Base-by-base conservation (phyloP, 2,329 filamentous ascomycete genomes). In the Triangularia setosa region DNA sequence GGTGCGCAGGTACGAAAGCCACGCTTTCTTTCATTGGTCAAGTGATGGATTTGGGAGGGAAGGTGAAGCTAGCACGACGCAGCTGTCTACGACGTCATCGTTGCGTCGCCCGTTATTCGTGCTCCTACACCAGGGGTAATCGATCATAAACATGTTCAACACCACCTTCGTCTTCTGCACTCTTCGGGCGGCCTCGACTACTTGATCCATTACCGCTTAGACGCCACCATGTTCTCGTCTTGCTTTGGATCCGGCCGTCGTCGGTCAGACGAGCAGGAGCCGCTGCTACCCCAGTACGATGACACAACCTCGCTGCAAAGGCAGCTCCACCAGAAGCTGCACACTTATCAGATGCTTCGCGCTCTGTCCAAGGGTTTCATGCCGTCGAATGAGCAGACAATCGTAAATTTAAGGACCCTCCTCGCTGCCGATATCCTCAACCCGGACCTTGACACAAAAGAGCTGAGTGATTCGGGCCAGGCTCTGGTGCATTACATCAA, bases 311-410 rank as follows among this genome's bases (percentile, higher is more conserved):
- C 82, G 30, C 80, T 93, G 61, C 91, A 97, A 82, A 83, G 87
- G 57, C 83, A 87, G 71, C 83, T 96, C 64, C 91, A 94, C 73
- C 88, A 94, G 76, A 97, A 97, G 81, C 84, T 98, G 66, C 94
- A 97, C 78, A 89, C 89, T 25, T 97, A 97, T 74, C 92, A 97
- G 81, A 96, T 97, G 90, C 75, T 93, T 27, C 86, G 91, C 61
- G 94, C 94, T 62, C 76, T 97, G 9, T 85, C 86, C 1, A 86
- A 91, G 72, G 94, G 94, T 5, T 97, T 88, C 77, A 93, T 98
- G 90, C 94, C 94, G 56, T 95, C 92, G 5, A 97, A 91, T 11
- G 89, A 95, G 70, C 94, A 98, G 75, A 74, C 84, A 69, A 90
- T 95, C 71, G 81, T 89, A 74, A 93, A 96, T 69, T 80, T 98